Percentiles rank a stretch among this genome's conserved stretches.
Conservation (phyloP, 2,329 filamentous ascomycete genomes). For the Penicillium sp. region DNA sequence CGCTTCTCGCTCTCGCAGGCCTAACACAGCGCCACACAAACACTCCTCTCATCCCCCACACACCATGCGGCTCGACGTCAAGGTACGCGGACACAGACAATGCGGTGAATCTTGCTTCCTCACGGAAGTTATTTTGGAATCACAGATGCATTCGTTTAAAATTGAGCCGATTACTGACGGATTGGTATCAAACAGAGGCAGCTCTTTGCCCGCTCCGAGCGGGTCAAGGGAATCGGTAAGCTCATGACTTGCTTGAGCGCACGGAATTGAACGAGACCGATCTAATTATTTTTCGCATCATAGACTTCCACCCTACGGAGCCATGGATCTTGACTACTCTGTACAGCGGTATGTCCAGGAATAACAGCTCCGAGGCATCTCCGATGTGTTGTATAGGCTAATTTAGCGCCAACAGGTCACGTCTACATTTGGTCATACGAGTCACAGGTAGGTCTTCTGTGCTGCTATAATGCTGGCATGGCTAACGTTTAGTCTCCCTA, state of each 20-base stretch:
- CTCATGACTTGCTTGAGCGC: slow-evolving; percentile 97
- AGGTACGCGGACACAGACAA: slow-evolving; percentile 49
- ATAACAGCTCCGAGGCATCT: slow-evolving; percentile 13
- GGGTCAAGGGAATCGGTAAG: slow-evolving; percentile 97
- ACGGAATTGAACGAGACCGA: slow-evolving; percentile 31
- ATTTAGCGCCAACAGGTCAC: slow-evolving; percentile 65
- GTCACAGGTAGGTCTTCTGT: slow-evolving; percentile 64
- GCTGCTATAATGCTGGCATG: neutral
- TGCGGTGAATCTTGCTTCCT: neutral
- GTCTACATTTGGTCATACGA: slow-evolving; percentile 99
- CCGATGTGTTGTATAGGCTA: slow-evolving; percentile 31
- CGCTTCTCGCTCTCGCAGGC: slow-evolving; percentile 34
- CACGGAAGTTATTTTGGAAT: neutral
- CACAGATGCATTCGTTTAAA: neutral
- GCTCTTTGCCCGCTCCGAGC: slow-evolving; percentile 86
- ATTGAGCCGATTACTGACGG: slow-evolving; percentile 42
- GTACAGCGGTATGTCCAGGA: slow-evolving; percentile 74
- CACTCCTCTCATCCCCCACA: slow-evolving; percentile 36
- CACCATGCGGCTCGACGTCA: slow-evolving; percentile 64
- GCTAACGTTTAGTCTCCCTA: slow-evolving; percentile 40
- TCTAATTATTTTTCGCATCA: neutral
- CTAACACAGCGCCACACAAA: slow-evolving; percentile 43
- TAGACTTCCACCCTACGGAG: slow-evolving; percentile 7
- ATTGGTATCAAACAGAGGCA: slow-evolving; percentile 63
- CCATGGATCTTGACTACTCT: slow-evolving; percentile 78